phyloP scores from a whole-genome alignment of 2,329 filamentous ascomycete genomes.

The Rhynchosporium secalis region DNA sequence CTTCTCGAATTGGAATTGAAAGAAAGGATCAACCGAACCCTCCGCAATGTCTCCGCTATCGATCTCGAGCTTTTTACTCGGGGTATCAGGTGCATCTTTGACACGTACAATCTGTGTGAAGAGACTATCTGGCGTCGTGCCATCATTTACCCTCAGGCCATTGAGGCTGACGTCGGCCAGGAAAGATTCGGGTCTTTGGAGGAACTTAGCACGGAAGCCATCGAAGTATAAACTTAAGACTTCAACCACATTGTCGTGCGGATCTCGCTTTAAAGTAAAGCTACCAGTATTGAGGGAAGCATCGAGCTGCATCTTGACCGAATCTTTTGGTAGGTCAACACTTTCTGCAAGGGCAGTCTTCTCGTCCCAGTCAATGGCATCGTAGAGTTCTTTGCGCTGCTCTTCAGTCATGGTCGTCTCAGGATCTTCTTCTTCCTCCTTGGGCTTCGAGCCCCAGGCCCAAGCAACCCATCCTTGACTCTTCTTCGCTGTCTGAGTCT shows the following conservation, averaged over 20 bases:
- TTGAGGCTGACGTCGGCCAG: conserved; percentile 87
- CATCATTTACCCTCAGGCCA: conserved; percentile 91
- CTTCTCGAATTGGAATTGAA: conserved; percentile 88
- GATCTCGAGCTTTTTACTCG: conserved; percentile 41
- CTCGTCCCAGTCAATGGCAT: conserved; percentile 98
- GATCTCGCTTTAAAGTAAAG: conserved; percentile 87
- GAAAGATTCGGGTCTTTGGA: conserved; percentile 89
- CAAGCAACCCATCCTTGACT: conserved; percentile 89
- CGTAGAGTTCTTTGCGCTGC: conserved; percentile 93
- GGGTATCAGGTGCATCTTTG: conserved; percentile 72
- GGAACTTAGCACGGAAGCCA: conserved; percentile 84
- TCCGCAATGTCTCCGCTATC: conserved; percentile 44
- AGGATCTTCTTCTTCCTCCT: conserved; percentile 62
- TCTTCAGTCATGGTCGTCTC: conserved; percentile 90
- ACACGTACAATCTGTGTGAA: conserved; percentile 95
- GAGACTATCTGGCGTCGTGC: conserved; percentile 85
- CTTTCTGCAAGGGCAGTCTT: conserved; percentile 86
- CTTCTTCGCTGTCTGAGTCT: conserved; percentile 55
- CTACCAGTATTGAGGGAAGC: conserved; percentile 92
- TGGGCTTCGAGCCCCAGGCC: conserved; percentile 81
- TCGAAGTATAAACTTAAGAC: conserved; percentile 93
- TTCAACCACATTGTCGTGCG: conserved; percentile 74
- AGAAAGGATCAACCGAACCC: conserved; percentile 72
- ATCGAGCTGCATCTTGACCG: conserved; percentile 89
- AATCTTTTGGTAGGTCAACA: conserved; percentile 86